Conservation (phyloP, 2,329 filamentous ascomycete species). For the Hypoxylon sp. region DNA sequence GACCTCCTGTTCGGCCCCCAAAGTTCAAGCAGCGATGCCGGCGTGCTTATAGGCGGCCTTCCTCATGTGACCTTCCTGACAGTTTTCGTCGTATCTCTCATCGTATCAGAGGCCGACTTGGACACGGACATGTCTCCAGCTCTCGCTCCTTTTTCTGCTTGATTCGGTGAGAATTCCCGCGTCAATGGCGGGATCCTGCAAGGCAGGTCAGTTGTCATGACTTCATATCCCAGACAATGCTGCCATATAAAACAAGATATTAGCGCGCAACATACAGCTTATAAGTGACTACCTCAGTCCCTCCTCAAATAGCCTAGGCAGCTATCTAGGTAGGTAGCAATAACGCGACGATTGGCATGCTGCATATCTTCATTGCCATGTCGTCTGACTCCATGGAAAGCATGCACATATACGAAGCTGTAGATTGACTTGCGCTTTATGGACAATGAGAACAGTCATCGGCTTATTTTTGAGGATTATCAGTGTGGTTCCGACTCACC, state of each 20-base stretch:
- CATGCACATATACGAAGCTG: not conserved
- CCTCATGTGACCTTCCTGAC: not conserved
- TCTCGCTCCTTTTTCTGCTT: not conserved
- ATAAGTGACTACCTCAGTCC: too few relatives aligned
- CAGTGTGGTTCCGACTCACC: too few relatives aligned
- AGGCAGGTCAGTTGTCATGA: not conserved
- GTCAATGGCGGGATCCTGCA: not conserved
- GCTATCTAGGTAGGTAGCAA: too few relatives aligned
- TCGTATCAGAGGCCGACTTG: not conserved
- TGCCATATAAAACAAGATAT: not conserved
- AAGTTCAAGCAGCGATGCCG: too few relatives aligned
- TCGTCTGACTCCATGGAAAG: not conserved
- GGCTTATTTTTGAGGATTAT: too few relatives aligned
- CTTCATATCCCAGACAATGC: not conserved
- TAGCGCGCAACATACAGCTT: not conserved
- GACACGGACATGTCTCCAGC: not conserved
- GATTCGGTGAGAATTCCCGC: not conserved
- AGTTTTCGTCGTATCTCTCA: not conserved
- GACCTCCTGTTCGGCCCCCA: not conserved
- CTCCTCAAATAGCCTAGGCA: too few relatives aligned
- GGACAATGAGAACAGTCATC: too few relatives aligned
- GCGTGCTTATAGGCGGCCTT: not conserved
- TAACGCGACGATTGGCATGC: too few relatives aligned
- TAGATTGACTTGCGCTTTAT: not conserved
- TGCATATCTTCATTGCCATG: too few relatives aligned